Evolutionary conservation across 1,284 basidiomycete species (phyloP), one percentile per base, ranked within the genome.

Genomic region (Macrocystidia cucumis): DNA sequence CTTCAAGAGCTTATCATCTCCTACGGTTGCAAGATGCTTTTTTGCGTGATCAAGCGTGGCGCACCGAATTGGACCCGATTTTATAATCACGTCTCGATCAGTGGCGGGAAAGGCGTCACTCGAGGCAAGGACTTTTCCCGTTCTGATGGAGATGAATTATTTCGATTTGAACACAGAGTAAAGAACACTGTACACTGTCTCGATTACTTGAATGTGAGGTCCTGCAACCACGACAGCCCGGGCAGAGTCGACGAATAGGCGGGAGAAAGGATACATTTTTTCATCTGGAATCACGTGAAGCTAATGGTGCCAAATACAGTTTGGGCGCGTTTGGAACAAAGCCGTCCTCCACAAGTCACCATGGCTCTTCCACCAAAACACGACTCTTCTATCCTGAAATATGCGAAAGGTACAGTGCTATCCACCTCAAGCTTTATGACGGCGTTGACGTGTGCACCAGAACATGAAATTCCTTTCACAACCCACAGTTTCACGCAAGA

Each of bases 1-100:
- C 43, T 74, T 79, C 45, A 96, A 59, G 34, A 59, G 58, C 57
- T 96, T 96, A 58, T 91, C 86, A 37, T 92, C 87, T 8, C 74
- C 80, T 0, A 71, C 63, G 1, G 79, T 84, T 4, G 75, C 73
- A 6, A 89, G 57, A 49, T 79, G 7, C 21, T 49, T 58, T 35
- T 59, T 64, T 0, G 59, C 59, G 0, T 48, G 34, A 45, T 74
- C 70, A 7, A 83, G 56, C 1, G 74, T 75, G 9, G 74, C 64
- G 44, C 74, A 77, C 35, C 78, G 67, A 32, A 91, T 63, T 2
- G 78, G 69, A 0, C 77, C 78, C 2, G 71, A 63, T 42, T 69
- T 68, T 5, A 61, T 24, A 2, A 71, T 28, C 2, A 44, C 50
- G 2, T 57, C 55, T 30, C 59, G 56, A 17, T 60, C 54, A 7